Conservation (phyloP, 2,329 filamentous ascomycete species). For the Phaeosphaeria sp. region DNA sequence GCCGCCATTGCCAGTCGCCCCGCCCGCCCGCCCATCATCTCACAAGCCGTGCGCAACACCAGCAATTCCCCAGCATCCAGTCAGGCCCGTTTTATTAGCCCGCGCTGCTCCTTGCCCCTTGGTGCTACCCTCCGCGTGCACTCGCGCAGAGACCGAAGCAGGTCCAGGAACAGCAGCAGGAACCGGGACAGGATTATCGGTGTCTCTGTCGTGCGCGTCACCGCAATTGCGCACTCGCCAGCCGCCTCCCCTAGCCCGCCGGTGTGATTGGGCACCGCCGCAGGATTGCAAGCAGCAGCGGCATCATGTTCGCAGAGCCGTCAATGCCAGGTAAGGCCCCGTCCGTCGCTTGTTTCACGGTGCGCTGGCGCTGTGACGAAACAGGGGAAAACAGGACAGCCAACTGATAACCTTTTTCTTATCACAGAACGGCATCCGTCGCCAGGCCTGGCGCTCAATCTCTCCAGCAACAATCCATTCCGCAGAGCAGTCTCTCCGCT, state of each 20-base stretch:
- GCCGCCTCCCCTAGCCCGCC: slow-evolving; percentile 28
- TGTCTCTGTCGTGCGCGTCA: slow-evolving; percentile 27
- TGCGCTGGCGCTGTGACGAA: slow-evolving; percentile 36
- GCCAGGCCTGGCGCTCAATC: slow-evolving; percentile 66
- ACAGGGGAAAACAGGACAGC: slow-evolving; percentile 27
- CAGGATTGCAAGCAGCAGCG: slow-evolving; percentile 41
- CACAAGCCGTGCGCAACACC: background rate
- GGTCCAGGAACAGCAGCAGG: background rate
- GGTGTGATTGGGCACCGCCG: slow-evolving; percentile 40
- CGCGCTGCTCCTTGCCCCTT: slow-evolving; percentile 20
- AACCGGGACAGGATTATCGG: slow-evolving; percentile 21
- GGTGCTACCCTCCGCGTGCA: slow-evolving; percentile 12
- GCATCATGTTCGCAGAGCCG: slow-evolving; percentile 51
- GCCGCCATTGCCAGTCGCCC: background rate
- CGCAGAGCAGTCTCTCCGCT: slow-evolving; percentile 70
- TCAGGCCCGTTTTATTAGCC: slow-evolving; percentile 43
- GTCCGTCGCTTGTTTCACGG: slow-evolving; percentile 45
- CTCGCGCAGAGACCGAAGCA: background rate
- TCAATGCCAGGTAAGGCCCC: slow-evolving; percentile 50
- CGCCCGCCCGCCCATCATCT: background rate
- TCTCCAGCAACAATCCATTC: slow-evolving; percentile 79
- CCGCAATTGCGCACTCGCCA: slow-evolving; percentile 23
- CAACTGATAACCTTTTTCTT: slow-evolving; percentile 37
- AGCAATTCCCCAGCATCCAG: slow-evolving; percentile 16
- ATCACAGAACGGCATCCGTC: slow-evolving; percentile 56